Percentiles rank a stretch among this genome's conserved stretches.
Conservation (phyloP, 306 rosid genomes). For the Acmispon strigosus region DNA sequence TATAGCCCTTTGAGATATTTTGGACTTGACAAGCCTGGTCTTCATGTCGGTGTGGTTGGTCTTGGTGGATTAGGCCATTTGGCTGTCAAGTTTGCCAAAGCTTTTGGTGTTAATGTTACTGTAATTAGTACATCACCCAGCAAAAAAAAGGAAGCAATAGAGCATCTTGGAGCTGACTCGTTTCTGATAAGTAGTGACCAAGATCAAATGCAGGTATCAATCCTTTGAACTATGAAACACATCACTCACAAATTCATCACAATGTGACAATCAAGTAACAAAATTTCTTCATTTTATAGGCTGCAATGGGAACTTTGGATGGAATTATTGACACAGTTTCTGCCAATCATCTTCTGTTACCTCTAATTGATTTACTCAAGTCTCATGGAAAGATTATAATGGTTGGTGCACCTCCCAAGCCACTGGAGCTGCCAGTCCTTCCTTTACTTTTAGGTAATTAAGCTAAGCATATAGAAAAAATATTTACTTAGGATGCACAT, state of each 20-base stretch:
- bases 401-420: slow-evolving; percentile 37
- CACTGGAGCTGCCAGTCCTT: slow-evolving; percentile 24
- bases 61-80: slow-evolving; percentile 56
- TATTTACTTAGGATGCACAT: too few species aligned
- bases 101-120: slow-evolving; percentile 44
- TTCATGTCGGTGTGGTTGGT: slow-evolving; percentile 48
- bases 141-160: slow-evolving; percentile 42
- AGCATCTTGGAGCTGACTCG: slow-evolving; percentile 30
- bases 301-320: slow-evolving; percentile 31
- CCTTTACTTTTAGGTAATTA: slow-evolving; percentile 24
- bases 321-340: slow-evolving; percentile 56
- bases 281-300: slow-evolving; percentile 7
- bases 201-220: slow-evolving; percentile 33
- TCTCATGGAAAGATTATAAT: slow-evolving; percentile 40
- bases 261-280: background rate
- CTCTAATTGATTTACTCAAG: slow-evolving; percentile 37
- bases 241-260: background rate
- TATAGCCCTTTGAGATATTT: slow-evolving; percentile 42
- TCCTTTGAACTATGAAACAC: background rate
- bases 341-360: slow-evolving; percentile 32
- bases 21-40: slow-evolving; percentile 41
- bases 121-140: slow-evolving; percentile 49
- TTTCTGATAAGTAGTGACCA: slow-evolving; percentile 42
- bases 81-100: slow-evolving; percentile 53
- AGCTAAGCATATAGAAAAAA: too few species aligned